A percentile compares a stretch with the other conserved stretches of the same genome.
Evolutionary conservation across 1,284 basidiomycete species (phyloP).

Genomic region (Ustilago xerochloae): DNA sequence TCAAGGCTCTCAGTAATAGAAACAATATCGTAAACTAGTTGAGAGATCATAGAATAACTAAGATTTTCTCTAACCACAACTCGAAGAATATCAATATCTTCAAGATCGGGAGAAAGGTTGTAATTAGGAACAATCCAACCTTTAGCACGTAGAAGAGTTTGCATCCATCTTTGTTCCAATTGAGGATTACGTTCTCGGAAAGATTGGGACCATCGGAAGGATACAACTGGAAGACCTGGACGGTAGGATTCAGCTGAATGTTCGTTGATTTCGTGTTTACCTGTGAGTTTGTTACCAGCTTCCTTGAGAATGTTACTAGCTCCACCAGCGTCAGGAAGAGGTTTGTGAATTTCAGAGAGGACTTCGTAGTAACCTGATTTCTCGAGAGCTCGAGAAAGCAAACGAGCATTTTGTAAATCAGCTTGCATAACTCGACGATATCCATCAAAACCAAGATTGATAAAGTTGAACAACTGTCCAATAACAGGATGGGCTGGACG

Average conservation of each 20-base stretch:
- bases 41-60: slow-evolving; percentile 62
- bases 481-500: slow-evolving; percentile 90
- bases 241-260: slow-evolving; percentile 73
- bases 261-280: slow-evolving; percentile 52
- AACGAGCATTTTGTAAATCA: slow-evolving; percentile 81
- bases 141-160: slow-evolving; percentile 79
- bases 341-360: slow-evolving; percentile 70
- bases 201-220: slow-evolving; percentile 85
- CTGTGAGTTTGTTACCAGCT: slow-evolving; percentile 69
- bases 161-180: slow-evolving; percentile 85
- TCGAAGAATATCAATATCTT: slow-evolving; percentile 61
- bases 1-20: slow-evolving; percentile 57
- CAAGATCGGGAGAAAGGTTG: slow-evolving; percentile 54
- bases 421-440: slow-evolving; percentile 72
- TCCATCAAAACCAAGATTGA: slow-evolving; percentile 65
- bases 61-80: slow-evolving; percentile 65
- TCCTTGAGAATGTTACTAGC: slow-evolving; percentile 64
- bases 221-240: slow-evolving; percentile 87
- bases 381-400: slow-evolving; percentile 87
- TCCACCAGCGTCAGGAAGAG: slow-evolving; percentile 26
- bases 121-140: slow-evolving; percentile 75
- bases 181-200: slow-evolving; percentile 57
- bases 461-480: slow-evolving; percentile 85
- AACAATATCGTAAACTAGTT: slow-evolving; percentile 64
- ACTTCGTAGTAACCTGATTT: slow-evolving; percentile 78